Evolutionary conservation across 108 stramenopile species (phyloP).

Genomic region (Cyclotella sp.): DNA sequence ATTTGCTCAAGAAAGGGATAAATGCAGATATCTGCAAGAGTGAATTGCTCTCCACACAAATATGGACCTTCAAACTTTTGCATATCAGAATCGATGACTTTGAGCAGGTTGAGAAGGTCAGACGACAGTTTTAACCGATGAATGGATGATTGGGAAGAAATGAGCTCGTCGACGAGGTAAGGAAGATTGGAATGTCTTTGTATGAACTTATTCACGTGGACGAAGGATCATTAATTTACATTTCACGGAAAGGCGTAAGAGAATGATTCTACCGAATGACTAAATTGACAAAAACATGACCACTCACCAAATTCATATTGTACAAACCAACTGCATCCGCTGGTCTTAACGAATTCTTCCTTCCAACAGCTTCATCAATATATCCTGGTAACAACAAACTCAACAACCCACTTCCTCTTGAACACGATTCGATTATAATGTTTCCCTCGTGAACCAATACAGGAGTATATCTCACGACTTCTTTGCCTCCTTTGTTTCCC

Average conservation of each 20-base stretch:
- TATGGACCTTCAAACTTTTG: constrained; percentile 42
- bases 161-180: constrained; percentile 30
- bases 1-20: constrained; percentile 47
- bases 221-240: no score
- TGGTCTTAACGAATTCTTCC: constrained; percentile 21
- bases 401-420: background rate
- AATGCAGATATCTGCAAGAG: constrained; percentile 42
- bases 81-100: constrained; percentile 37
- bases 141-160: constrained; percentile 17
- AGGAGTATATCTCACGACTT: constrained; percentile 9
- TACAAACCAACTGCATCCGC: constrained; percentile 30
- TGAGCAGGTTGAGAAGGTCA: constrained; percentile 32
- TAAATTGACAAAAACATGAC: background rate
- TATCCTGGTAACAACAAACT: constrained; percentile 35
- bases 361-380: constrained; percentile 45
- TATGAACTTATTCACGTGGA: constrained; percentile 20
- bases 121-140: constrained; percentile 27
- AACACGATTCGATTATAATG: constrained; percentile 21
- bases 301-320: constrained; percentile 48
- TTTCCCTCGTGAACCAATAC: constrained; percentile 43
- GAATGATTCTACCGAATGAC: no score
- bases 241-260: no score
- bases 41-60: constrained; percentile 40
- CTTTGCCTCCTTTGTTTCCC: background rate
- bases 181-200: constrained; percentile 36